Evolutionary conservation across 768 basidiomycete genomes (phyloP).

Genomic region (Boletus rubroflammeus): DNA sequence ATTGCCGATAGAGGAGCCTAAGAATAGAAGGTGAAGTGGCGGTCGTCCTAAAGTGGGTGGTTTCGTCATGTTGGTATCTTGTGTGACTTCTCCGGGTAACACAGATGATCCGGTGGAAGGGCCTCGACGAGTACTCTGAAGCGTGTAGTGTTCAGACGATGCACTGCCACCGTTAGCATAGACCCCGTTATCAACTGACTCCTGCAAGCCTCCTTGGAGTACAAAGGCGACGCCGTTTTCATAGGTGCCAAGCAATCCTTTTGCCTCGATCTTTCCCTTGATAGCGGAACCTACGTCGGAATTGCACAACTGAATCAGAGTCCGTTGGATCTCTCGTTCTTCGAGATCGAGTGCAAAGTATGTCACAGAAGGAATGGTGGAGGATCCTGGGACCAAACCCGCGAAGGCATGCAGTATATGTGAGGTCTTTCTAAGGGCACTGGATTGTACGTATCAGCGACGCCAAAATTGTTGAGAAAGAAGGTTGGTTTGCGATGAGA

Average conservation of each 20-base stretch:
- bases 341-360: conserved; percentile 96
- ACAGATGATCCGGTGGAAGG: conserved; percentile 39
- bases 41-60: conserved; percentile 49
- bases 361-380: conserved; percentile 50
- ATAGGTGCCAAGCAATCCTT: conserved; percentile 90
- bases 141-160: conserved; percentile 5
- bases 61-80: conserved; percentile 8
- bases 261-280: conserved; percentile 68
- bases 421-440: conserved; percentile 86
- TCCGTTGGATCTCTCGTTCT: conserved; percentile 77
- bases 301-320: conserved; percentile 60
- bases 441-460: conserved; percentile 30
- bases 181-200: conserved; percentile 4
- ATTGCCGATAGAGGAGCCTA: conserved; percentile 92
- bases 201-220: conserved; percentile 37
- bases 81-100: conserved; percentile 19
- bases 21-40: conserved; percentile 81
- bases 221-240: conserved; percentile 84
- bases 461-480: neutral
- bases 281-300: conserved; percentile 63
- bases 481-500: too few species aligned
- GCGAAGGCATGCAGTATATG: conserved; percentile 75
- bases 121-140: conserved; percentile 23
- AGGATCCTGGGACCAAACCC: conserved; percentile 39
- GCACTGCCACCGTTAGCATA: neutral